phyloP scores from a whole-genome alignment of 495 filamentous ascomycete genomes.

The Haplographium delicatum region DNA sequence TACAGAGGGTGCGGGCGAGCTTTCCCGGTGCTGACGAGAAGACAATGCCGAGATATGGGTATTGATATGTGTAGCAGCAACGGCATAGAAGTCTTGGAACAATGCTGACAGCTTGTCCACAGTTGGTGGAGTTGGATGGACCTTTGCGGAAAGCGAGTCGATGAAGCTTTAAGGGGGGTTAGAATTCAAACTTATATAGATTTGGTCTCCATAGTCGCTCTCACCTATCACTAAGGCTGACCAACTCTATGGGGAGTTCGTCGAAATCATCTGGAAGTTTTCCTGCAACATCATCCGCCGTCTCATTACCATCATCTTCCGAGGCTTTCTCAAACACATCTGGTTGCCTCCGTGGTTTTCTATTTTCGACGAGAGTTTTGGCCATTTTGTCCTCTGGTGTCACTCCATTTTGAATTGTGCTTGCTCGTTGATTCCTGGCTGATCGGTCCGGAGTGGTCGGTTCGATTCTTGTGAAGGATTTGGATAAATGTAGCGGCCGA shows the following conservation, averaged over 20 bases:
- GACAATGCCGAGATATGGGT: constrained; percentile 83
- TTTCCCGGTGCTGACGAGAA: constrained; percentile 63
- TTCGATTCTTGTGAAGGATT: constrained; percentile 25
- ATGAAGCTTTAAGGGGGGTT: constrained; percentile 77
- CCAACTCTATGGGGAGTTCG: constrained; percentile 86
- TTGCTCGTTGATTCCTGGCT: constrained; percentile 50
- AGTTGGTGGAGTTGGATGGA: constrained; percentile 76
- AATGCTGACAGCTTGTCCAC: constrained; percentile 78
- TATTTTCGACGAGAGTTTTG: constrained; percentile 19
- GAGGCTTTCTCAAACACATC: constrained; percentile 18
- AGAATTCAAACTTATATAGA: not conserved
- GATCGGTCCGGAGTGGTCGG: constrained; percentile 34
- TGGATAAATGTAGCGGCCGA: constrained; percentile 29
- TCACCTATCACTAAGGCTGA: constrained; percentile 85
- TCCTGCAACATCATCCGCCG: constrained; percentile 44
- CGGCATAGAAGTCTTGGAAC: constrained; percentile 92
- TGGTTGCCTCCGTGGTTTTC: constrained; percentile 14
- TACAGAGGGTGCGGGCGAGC: constrained; percentile 40
- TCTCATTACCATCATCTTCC: constrained; percentile 48
- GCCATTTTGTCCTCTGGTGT: constrained; percentile 36
- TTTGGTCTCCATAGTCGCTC: not conserved
- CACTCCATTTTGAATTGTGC: constrained; percentile 53
- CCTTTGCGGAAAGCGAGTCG: constrained; percentile 81
- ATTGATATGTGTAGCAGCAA: constrained; percentile 74
- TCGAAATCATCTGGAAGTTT: constrained; percentile 63